Conservation (phyloP, 192 early-diverging fungal genomes). For the Coemansia biformis region DNA sequence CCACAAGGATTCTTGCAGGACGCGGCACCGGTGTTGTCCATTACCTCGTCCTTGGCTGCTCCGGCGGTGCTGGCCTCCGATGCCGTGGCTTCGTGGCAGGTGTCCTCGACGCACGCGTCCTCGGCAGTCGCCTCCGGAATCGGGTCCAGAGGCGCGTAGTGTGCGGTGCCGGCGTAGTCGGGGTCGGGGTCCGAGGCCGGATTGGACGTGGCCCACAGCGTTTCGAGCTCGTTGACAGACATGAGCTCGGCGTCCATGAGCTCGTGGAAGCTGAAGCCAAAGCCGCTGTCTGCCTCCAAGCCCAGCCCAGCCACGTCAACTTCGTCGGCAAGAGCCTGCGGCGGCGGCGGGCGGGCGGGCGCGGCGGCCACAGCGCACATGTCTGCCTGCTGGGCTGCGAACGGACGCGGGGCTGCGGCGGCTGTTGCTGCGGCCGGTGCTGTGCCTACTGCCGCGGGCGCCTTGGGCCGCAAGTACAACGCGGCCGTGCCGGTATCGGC, state of each 20-base stretch:
- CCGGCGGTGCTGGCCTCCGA: background rate
- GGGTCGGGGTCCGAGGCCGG: slow-evolving; percentile 9
- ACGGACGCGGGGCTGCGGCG: too few relatives aligned
- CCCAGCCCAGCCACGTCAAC: background rate
- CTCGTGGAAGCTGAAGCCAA: slow-evolving; percentile 53
- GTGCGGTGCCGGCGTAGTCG: background rate
- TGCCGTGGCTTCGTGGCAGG: background rate
- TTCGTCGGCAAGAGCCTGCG: background rate
- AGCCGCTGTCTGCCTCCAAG: background rate
- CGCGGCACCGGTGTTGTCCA: too few relatives aligned
- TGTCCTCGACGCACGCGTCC: slow-evolving; percentile 8
- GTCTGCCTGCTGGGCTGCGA: too few relatives aligned
- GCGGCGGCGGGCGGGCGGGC: background rate
- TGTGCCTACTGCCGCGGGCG: too few relatives aligned
- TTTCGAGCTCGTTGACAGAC: slow-evolving; percentile 60
- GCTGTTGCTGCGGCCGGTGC: slow-evolving; percentile 3
- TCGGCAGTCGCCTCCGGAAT: slow-evolving; percentile 25
- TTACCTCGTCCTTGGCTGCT: background rate
- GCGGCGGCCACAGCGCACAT: background rate
- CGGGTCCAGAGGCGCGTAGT: slow-evolving; percentile 9
- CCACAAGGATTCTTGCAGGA: too few relatives aligned
- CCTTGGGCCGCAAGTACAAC: too few relatives aligned
- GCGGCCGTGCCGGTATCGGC: too few relatives aligned
- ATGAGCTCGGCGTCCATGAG: slow-evolving; percentile 60
- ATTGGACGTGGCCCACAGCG: slow-evolving; percentile 47